A percentile compares a stretch with the other conserved stretches of the same genome.
These are phyloP conservation scores for Scenedesmus sp. DNA, from an alignment of 163 green algal genomes.

Conservation along the genomic window DNA sequence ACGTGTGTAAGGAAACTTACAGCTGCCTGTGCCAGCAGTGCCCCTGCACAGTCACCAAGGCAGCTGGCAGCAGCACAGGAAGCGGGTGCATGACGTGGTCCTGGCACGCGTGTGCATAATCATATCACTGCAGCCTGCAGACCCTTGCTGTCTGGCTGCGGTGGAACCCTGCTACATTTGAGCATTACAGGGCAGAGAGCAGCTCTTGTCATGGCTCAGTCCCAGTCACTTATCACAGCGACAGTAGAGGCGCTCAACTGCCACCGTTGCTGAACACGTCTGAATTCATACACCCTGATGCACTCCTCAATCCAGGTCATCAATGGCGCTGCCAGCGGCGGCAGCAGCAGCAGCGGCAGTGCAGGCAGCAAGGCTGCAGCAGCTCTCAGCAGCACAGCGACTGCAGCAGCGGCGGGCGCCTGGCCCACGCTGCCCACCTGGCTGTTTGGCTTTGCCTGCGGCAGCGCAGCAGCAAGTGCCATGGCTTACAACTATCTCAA, in stretches of 20 bases:
- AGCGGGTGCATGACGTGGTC: too few relatives aligned
- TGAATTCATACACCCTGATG: neutral
- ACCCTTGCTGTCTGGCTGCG: too few relatives aligned
- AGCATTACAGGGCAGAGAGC: too few relatives aligned
- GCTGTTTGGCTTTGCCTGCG: conserved; percentile 43
- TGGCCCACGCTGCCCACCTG: conserved; percentile 37
- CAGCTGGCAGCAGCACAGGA: too few relatives aligned
- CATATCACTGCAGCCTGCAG: too few relatives aligned
- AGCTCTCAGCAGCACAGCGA: neutral
- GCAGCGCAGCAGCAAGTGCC: conserved; percentile 22
- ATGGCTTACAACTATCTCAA: conserved; percentile 45
- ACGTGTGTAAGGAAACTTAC: neutral
- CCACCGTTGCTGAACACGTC: too few relatives aligned
- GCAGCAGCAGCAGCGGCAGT: neutral
- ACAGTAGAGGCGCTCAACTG: too few relatives aligned
- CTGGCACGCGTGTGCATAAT: too few relatives aligned
- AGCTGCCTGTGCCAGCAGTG: neutral
- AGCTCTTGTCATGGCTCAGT: too few relatives aligned
- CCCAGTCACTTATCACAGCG: too few relatives aligned
- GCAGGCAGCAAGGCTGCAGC: neutral
- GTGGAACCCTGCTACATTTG: too few relatives aligned
- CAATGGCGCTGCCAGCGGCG: neutral
- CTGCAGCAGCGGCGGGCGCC: conserved; percentile 27
- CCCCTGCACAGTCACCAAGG: neutral
- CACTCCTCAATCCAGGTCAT: conserved; percentile 3